Evolutionary conservation across 176 grass and related monocot genomes (phyloP).

Genomic region (Zea mays): Zm-B73-REFERENCE-NAM-5.0 NC_050099.1:28183001-28183500

Average conservation of each 20-base stretch:
- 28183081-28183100: slow-evolving; percentile 81
- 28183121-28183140: slow-evolving; percentile 9
- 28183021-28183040: slow-evolving; percentile 82
- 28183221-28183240: not conserved
- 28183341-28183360: no score
- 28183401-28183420: no score
- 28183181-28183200: not conserved
- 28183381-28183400: no score
- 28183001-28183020: slow-evolving; percentile 65
- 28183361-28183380: no score
- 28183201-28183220: not conserved
- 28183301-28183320: not conserved
- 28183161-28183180: not conserved
- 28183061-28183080: slow-evolving; percentile 75
- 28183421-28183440: no score
- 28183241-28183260: not conserved
- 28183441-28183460: no score
- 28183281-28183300: not conserved
- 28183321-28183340: no score
- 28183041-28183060: slow-evolving; percentile 87
- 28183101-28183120: slow-evolving; percentile 52
- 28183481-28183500: no score
- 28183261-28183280: not conserved
- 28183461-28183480: no score
- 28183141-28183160: not conserved